Conservation (phyloP, 2,329 filamentous ascomycete genomes). For the Sporothrix brunneoviolacea region DNA sequence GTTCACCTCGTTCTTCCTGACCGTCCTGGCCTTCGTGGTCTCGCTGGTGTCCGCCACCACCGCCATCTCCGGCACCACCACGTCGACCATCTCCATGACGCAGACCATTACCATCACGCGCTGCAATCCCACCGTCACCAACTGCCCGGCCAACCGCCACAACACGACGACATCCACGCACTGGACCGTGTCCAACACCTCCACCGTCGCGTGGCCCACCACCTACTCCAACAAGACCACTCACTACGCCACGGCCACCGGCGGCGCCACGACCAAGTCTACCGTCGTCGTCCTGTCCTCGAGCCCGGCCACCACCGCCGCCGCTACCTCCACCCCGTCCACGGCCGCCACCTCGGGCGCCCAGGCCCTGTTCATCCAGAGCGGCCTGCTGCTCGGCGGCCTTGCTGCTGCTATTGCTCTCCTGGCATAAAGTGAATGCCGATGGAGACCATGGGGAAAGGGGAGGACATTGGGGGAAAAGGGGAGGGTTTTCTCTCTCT, state of each 20-base stretch:
- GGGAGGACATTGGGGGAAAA: no score
- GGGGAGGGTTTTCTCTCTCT: no score
- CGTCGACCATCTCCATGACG: conserved; percentile 40
- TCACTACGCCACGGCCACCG: conserved; percentile 16
- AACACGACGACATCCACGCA: conserved; percentile 22
- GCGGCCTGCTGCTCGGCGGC: conserved; percentile 33
- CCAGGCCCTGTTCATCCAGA: conserved; percentile 31
- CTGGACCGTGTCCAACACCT: conserved; percentile 19
- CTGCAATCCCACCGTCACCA: conserved; percentile 37
- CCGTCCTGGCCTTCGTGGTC: conserved; percentile 30
- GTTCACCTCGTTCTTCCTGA: conserved; percentile 15
- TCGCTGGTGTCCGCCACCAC: conserved; percentile 29
- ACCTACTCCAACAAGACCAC: conserved; percentile 22
- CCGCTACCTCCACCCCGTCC: conserved; percentile 8
- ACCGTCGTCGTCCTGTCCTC: conserved; percentile 8
- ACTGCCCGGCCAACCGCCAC: conserved; percentile 35
- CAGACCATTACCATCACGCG: conserved; percentile 40
- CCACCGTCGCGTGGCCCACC: conserved; percentile 18
- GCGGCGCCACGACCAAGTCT: conserved; percentile 10
- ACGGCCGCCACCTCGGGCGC: conserved; percentile 23
- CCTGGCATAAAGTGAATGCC: conserved; percentile 27
- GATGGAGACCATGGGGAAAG: no score
- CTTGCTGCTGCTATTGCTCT: conserved; percentile 35
- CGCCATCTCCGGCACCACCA: conserved; percentile 30
- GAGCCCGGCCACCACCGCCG: conserved; percentile 20